Base-by-base conservation (phyloP, 2,329 filamentous ascomycete species). In the Fonsecaea pedrosoi region DNA sequence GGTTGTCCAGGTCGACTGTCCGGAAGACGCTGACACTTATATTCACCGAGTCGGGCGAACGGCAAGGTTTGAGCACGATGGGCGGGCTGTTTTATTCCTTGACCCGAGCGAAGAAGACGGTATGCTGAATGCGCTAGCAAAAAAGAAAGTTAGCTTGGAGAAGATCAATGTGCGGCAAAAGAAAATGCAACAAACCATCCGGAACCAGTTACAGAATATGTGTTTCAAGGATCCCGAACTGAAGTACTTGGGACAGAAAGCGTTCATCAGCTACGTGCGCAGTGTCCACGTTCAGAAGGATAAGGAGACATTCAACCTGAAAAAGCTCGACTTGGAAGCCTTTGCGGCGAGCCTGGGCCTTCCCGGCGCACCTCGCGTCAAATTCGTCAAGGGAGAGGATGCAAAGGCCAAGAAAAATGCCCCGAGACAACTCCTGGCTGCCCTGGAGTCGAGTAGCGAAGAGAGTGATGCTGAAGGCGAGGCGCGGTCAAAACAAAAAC, bases 1-100 rank as follows among this genome's bases (percentile, higher is more conserved):
- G 91, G 95, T 99, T 4, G 92, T 99, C n/a, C 95, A 99, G 77
- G 86, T 92, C n/a, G 95, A 99, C 77, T 96, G 92, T 72, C 95
- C 95, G 0, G 95, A 99, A 78, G 94, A 99, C 77, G 91, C 92
- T 3, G 95, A 98, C 75, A 99, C 95, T 0, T 99, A 99, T 75
- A 98, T 99, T 72, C 95, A 99, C 79, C 89, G 95, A 66, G 94
- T 97, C 4, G 95, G 95, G 1, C 88, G 95, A 35, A 98, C 95
- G 18, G 95, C 95, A n/a, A 87, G 94, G 25, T 98, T 96, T 77
- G 90, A 97, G 74, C 90, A 91, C 70, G 88, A 92, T 61, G 95
- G 95, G 7, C 88, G 90, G 45, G 94, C 95, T 0, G 92, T 98
- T 0, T 79, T 99, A 0, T 97, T 99, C 77, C 82, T 99, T 0